Evolutionary conservation across 306 rosid genomes (phyloP).

Genomic region (Gastrolobium bilobum): DNA sequence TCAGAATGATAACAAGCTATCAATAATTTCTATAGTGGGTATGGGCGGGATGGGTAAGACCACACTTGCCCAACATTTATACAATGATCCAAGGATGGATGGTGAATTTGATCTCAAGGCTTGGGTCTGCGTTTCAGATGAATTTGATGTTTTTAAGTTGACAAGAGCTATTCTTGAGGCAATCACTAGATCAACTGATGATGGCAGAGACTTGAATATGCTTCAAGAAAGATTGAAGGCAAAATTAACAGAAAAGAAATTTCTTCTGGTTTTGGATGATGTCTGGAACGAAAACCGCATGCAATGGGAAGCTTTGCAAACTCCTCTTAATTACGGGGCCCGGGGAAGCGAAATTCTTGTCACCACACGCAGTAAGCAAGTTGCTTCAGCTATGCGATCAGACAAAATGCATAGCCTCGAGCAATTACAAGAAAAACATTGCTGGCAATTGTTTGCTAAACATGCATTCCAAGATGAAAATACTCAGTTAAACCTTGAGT

Average conservation of each 20-base stretch:
- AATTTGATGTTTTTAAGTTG: constrained; percentile 15
- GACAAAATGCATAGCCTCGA: not conserved
- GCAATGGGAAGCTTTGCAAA: constrained; percentile 15
- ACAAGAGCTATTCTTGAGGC: constrained; percentile 21
- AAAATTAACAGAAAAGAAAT: constrained; percentile 12
- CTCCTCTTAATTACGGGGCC: constrained; percentile 21
- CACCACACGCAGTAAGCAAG: constrained; percentile 3
- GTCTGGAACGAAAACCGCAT: constrained; percentile 24
- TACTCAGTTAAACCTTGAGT: not conserved
- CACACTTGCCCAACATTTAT: not conserved
- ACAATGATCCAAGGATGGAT: constrained; percentile 25
- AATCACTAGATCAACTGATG: not conserved
- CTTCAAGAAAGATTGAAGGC: constrained; percentile 37
- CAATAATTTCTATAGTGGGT: not conserved
- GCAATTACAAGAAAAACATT: constrained; percentile 12
- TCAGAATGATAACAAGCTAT: not conserved
- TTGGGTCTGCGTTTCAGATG: constrained; percentile 15
- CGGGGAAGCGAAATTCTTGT: constrained; percentile 27
- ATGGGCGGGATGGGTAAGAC: constrained; percentile 26
- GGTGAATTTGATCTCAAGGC: constrained; percentile 7
- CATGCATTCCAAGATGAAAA: constrained; percentile 15
- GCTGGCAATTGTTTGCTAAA: constrained; percentile 5
- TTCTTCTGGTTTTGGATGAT: constrained; percentile 41
- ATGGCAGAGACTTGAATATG: constrained; percentile 21
- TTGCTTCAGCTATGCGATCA: constrained; percentile 20